Evolutionary conservation across 345 rosid species (phyloP).

Genomic region (Linum trigynum): DNA sequence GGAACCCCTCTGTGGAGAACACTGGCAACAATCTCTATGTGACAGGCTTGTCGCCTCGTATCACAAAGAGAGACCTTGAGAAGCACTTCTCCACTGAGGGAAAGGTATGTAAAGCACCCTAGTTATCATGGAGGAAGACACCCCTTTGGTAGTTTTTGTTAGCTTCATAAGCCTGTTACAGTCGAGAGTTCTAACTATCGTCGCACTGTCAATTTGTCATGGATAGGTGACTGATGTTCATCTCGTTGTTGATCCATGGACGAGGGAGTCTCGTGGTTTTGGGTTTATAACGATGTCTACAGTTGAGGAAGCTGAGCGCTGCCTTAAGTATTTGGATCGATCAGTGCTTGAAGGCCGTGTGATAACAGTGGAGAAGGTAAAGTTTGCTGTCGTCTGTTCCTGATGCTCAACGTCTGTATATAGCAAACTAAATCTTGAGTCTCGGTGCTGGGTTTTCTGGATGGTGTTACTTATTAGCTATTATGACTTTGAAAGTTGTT

Average conservation of each 20-base stretch:
- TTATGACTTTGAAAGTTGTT: conserved; percentile 50
- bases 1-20: conserved; percentile 67
- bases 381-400: not conserved
- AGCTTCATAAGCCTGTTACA: not conserved
- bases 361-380: conserved; percentile 90
- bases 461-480: conserved; percentile 15
- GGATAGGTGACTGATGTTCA: conserved; percentile 72
- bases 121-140: not conserved
- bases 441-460: conserved; percentile 9
- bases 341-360: conserved; percentile 75
- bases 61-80: conserved; percentile 68
- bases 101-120: conserved; percentile 31
- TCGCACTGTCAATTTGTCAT: not conserved
- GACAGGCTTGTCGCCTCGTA: conserved; percentile 74
- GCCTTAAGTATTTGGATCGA: conserved; percentile 63
- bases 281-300: conserved; percentile 81
- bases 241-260: conserved; percentile 91
- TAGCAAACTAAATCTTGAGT: not conserved
- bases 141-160: not conserved
- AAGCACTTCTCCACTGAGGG: conserved; percentile 68
- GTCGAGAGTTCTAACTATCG: not conserved
- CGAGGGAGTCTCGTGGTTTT: conserved; percentile 89
- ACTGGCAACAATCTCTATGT: conserved; percentile 93
- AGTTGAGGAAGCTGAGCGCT: conserved; percentile 58
- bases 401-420: not conserved